These are phyloP conservation scores for Penstemon davidsonii DNA, from an alignment of 257 asterid genomes.

Conservation along the genomic window DNA sequence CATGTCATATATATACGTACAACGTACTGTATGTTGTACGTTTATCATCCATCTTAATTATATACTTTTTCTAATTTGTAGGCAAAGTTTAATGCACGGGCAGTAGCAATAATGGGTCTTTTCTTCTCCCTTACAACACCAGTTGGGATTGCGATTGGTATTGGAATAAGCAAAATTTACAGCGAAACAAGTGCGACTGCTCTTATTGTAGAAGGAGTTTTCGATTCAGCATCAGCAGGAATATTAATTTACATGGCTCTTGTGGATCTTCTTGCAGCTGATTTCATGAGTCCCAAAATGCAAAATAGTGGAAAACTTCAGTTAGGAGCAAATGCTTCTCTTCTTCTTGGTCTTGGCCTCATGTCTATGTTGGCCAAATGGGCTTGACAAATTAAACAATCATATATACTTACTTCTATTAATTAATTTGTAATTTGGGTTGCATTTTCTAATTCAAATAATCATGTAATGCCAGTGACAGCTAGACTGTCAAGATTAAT, in stretches of 20 bases:
- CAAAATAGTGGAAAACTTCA: conserved; percentile 30
- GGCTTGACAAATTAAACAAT: conserved; percentile 25
- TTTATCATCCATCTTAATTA: not conserved
- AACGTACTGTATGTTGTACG: not conserved
- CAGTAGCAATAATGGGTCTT: conserved; percentile 26
- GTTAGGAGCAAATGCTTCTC: conserved; percentile 27
- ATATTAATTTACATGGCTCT: conserved; percentile 42
- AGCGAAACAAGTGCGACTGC: conserved; percentile 37
- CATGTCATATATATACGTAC: not conserved
- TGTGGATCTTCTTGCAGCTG: conserved; percentile 38
- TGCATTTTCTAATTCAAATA: too few species aligned
- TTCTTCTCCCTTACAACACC: conserved; percentile 40
- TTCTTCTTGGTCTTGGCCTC: conserved; percentile 35
- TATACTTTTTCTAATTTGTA: not conserved
- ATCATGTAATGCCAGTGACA: too few species aligned
- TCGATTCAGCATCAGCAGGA: conserved; percentile 41
- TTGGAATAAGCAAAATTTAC: conserved; percentile 32
- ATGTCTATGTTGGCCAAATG: conserved; percentile 41
- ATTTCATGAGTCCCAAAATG: conserved; percentile 37
- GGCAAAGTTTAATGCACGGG: conserved; percentile 34
- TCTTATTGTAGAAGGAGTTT: conserved; percentile 35
- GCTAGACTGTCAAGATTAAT: too few species aligned
- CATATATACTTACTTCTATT: too few species aligned
- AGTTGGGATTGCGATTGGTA: conserved; percentile 29
- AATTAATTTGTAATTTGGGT: too few species aligned